Conservation (phyloP, 2,329 filamentous ascomycete species). For the Emergomyces orientalis region DNA sequence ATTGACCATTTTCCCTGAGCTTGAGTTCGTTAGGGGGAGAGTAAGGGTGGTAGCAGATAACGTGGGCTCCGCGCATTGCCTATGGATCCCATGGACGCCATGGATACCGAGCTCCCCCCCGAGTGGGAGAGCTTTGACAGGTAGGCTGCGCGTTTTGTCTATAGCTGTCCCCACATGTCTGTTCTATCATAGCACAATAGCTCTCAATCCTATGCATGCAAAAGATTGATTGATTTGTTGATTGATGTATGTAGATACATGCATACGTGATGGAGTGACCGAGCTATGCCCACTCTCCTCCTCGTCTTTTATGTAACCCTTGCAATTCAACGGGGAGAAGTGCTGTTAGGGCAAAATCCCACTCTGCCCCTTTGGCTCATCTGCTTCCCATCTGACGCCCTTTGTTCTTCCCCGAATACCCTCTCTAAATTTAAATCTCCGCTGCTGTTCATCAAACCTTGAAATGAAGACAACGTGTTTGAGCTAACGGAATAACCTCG, state of each 20-base stretch:
- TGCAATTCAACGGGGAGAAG: neutral
- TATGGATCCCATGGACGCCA: constrained; percentile 31
- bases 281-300: neutral
- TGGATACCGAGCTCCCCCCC: constrained; percentile 38
- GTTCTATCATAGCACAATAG: neutral
- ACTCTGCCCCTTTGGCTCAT: neutral
- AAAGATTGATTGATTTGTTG: neutral
- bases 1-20: neutral
- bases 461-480: constrained; percentile 13
- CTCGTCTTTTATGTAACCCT: neutral
- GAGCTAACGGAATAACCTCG: constrained; percentile 48
- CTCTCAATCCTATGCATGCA: neutral
- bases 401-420: neutral
- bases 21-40: neutral
- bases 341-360: neutral
- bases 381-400: neutral
- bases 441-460: neutral
- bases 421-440: neutral
- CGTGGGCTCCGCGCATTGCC: neutral
- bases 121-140: constrained; percentile 66
- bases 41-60: neutral
- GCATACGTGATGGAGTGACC: neutral
- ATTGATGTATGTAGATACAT: neutral
- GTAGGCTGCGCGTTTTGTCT: constrained; percentile 40
- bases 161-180: neutral